Evolutionary conservation across 306 rosid species (phyloP), one percentile per base, ranked within the genome.

Genomic region (Dalbergia cultrata): DNA sequence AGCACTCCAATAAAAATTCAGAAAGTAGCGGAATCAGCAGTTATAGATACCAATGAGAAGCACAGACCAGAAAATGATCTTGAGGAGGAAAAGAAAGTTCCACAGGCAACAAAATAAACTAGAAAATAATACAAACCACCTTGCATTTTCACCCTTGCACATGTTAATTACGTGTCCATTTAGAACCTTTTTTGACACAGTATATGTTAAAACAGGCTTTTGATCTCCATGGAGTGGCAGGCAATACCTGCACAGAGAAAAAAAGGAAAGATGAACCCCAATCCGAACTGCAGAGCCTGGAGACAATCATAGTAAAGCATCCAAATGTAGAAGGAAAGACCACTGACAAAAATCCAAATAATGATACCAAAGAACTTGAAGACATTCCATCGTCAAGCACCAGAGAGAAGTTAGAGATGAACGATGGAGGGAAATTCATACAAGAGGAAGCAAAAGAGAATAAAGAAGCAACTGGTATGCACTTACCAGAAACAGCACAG

Each of bases 141-240:
- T 52, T 53, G 35, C 66, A 52, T 21, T 43, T 59, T 74, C 65
- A 37, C 76, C 33, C n/a, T 34, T 13, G 14, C 41, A 76, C 52
- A 21, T 50, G 43, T 22, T 12, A 8, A 37, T 56, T 60, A 44
- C 11, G 5, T 73, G 69, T 49, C 69, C 3, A 35, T 67, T 7
- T 43, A 43, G 47, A 43, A 43, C 47, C 47, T 9, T 9, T 43
- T 7, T 12, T 43, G 47, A 43, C 10, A 9, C 1, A 3, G 11
- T 43, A 43, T 57, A 33, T 54, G 26, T 61, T 35, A 52, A 82
- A 82, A 70, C 83, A 86, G 86, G 84, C 16, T 33, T 43, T 8
- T 56, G 80, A 75, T 50, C 74, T 54, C 70, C 75, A 58, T 1
- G 21, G 41, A 57, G 82, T 16, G 34, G 70, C 60, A 35, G 63